Evolutionary conservation across 768 basidiomycete genomes (phyloP).

Genomic region (Suillus sp.): DNA sequence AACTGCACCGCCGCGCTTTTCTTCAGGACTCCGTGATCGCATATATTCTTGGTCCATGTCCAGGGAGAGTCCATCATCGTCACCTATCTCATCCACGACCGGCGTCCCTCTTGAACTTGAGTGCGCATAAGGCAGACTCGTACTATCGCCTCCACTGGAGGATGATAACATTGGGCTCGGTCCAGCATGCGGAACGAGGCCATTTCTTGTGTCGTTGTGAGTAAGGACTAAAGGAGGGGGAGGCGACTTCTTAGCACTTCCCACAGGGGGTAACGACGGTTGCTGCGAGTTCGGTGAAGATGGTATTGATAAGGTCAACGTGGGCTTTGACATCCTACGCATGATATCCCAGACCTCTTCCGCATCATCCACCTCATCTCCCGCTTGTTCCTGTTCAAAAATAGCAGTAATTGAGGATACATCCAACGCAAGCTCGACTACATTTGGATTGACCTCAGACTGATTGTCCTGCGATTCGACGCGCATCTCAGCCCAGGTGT

Average conservation of each 20-base stretch:
- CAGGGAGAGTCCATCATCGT: slow-evolving; percentile 24
- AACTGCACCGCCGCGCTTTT: slow-evolving; percentile 48
- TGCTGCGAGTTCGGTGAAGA: slow-evolving; percentile 39
- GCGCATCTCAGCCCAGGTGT: slow-evolving; percentile 61
- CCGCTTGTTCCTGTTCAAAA: slow-evolving; percentile 23
- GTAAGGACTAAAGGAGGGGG: slow-evolving; percentile 62
- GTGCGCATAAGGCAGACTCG: slow-evolving; percentile 50
- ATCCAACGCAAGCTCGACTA: slow-evolving; percentile 56
- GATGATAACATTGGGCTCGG: slow-evolving; percentile 36
- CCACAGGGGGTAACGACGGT: slow-evolving; percentile 39
- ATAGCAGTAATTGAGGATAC: slow-evolving; percentile 38
- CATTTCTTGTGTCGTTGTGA: slow-evolving; percentile 35
- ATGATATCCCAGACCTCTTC: slow-evolving; percentile 39
- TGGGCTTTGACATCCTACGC: slow-evolving; percentile 42
- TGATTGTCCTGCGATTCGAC: slow-evolving; percentile 32
- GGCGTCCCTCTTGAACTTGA: slow-evolving; percentile 29
- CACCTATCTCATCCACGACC: slow-evolving; percentile 20
- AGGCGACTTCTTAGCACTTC: slow-evolving; percentile 41
- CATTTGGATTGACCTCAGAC: slow-evolving; percentile 44
- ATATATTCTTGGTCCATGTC: slow-evolving; percentile 33
- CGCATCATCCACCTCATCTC: slow-evolving; percentile 35
- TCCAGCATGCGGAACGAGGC: slow-evolving; percentile 38
- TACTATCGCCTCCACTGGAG: slow-evolving; percentile 36
- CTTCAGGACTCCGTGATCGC: slow-evolving; percentile 39
- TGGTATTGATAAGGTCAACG: slow-evolving; percentile 40